phyloP scores from a whole-genome alignment of 2,329 filamentous ascomycete species.

The Cladosporium cucumerinum region DNA sequence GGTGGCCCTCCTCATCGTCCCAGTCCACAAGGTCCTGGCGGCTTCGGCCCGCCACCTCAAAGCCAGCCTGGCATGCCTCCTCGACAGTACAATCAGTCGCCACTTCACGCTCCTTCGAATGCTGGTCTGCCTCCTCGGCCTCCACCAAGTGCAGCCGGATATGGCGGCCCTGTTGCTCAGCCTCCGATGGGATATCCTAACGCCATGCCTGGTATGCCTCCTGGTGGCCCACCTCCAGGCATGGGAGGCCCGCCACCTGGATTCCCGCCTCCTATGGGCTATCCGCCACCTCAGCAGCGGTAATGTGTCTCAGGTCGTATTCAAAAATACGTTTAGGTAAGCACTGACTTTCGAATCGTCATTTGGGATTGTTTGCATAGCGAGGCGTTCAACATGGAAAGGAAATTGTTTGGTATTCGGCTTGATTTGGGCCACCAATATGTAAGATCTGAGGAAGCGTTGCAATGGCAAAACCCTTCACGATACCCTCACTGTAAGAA shows the following conservation, averaged over 20 bases:
- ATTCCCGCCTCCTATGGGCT: neutral
- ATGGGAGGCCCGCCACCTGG: neutral
- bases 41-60: constrained; percentile 22
- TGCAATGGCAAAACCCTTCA: neutral
- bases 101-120: constrained; percentile 58
- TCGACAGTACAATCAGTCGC: constrained; percentile 37
- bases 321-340: neutral
- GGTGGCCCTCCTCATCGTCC: constrained; percentile 16
- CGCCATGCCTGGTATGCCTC: constrained; percentile 38
- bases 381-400: constrained; percentile 7
- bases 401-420: neutral
- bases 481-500: neutral
- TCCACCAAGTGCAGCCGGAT: constrained; percentile 65
- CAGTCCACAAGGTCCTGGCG: constrained; percentile 23
- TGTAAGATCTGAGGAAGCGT: neutral
- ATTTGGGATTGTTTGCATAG: constrained; percentile 10
- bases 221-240: constrained; percentile 42
- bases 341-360: neutral
- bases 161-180: constrained; percentile 56
- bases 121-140: constrained; percentile 64
- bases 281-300: constrained; percentile 6
- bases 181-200: constrained; percentile 32
- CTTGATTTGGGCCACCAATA: neutral
- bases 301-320: neutral
- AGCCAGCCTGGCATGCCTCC: constrained; percentile 29